Percentiles rank a stretch among this genome's conserved stretches.
These are phyloP conservation scores for Xylaria acuta DNA, from an alignment of 495 filamentous ascomycete genomes.

Conservation along the genomic window DNA sequence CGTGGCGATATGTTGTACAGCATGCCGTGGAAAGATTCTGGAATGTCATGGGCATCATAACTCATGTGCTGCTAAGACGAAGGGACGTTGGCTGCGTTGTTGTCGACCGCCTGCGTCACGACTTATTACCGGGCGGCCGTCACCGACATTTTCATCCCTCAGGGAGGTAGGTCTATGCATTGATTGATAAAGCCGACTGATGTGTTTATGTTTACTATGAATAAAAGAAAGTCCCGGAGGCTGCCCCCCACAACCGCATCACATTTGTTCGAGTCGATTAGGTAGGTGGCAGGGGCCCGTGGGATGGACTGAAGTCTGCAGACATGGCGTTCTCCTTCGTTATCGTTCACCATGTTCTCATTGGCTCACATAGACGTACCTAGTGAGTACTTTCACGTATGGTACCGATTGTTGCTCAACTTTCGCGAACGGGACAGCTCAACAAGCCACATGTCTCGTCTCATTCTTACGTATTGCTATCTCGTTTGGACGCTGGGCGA, in stretches of 20 bases:
- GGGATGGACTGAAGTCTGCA: constrained; percentile 10
- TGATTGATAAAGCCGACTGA: constrained; percentile 6
- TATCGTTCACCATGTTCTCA: constrained; percentile 15
- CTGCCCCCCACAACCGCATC: constrained; percentile 14
- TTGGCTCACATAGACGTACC: constrained; percentile 9
- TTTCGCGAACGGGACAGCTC: constrained; percentile 5
- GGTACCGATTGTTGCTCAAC: constrained; percentile 19
- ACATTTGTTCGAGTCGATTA: constrained; percentile 22
- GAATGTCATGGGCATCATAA: constrained; percentile 6
- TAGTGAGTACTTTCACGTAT: neutral
- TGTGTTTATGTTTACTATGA: neutral
- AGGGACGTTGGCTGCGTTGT: neutral
- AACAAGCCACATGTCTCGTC: constrained; percentile 13
- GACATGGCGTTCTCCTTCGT: constrained; percentile 1
- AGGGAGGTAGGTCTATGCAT: constrained; percentile 4
- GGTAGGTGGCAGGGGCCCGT: constrained; percentile 19
- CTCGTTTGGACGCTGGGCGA: constrained; percentile 9
- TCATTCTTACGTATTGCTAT: constrained; percentile 19
- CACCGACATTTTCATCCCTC: constrained; percentile 3
- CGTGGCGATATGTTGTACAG: constrained; percentile 10
- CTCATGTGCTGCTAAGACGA: neutral
- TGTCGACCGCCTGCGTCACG: neutral
- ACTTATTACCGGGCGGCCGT: neutral
- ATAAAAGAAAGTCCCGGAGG: constrained; percentile 6
- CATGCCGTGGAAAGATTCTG: constrained; percentile 19